These are phyloP conservation scores for Fusarium praegraminearum DNA, from an alignment of 2,329 filamentous ascomycete genomes.

Conservation along the genomic window DNA sequence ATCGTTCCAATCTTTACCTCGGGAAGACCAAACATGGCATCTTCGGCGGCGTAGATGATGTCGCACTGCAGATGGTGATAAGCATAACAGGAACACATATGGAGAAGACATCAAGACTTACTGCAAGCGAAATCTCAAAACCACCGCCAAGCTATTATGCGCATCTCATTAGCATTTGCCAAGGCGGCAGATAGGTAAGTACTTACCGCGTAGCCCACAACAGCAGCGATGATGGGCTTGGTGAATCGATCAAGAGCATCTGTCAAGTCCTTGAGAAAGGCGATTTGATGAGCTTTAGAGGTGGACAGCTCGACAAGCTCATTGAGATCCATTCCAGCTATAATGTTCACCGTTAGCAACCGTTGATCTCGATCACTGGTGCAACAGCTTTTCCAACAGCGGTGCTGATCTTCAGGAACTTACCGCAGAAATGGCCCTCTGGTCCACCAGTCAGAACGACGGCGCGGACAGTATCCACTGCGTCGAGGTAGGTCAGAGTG, in stretches of 20 bases:
- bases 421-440: conserved; percentile 37
- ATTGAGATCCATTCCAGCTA: conserved; percentile 37
- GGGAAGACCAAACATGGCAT: conserved; percentile 51
- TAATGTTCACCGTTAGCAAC: not conserved
- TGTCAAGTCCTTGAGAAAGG: conserved; percentile 36
- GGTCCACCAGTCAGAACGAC: conserved; percentile 33
- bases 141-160: conserved; percentile 26
- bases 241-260: conserved; percentile 29
- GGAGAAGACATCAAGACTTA: not conserved
- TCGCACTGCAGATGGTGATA: conserved; percentile 45
- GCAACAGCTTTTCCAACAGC: not conserved
- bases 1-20: conserved; percentile 53
- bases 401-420: conserved; percentile 7
- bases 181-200: accelerated
- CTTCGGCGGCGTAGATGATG: conserved; percentile 50
- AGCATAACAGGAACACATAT: not conserved
- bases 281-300: conserved; percentile 15
- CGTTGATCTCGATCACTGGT: not conserved
- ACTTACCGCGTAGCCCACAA: conserved; percentile 31
- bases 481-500: conserved; percentile 26
- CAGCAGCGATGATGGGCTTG: conserved; percentile 34
- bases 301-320: conserved; percentile 35
- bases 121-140: conserved; percentile 38
- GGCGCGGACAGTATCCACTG: conserved; percentile 11
- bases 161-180: not conserved